Evolutionary conservation across 108 stramenopile species (phyloP).

Genomic region (Asterionellopsis glacialis): DNA sequence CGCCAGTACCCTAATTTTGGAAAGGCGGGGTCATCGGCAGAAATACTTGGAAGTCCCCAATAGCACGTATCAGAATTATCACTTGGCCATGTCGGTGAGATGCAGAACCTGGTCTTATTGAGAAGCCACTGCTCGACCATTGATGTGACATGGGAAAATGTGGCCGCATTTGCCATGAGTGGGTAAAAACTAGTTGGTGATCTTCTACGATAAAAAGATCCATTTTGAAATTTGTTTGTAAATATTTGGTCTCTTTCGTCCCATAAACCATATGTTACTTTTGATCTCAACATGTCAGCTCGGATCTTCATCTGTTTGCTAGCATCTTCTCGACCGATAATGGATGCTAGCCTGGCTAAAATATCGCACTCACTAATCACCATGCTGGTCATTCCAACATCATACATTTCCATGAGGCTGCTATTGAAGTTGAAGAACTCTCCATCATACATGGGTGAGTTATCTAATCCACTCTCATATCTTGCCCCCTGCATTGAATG

Average conservation of each 20-base stretch:
- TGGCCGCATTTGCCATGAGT: background rate
- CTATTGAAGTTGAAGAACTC: constrained; percentile 10
- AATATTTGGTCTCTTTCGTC: constrained; percentile 14
- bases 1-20: constrained; percentile 19
- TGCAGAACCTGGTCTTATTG: constrained; percentile 22
- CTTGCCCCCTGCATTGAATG: constrained; percentile 23
- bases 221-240: constrained; percentile 18
- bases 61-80: constrained; percentile 18
- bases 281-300: constrained; percentile 8
- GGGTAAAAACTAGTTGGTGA: constrained; percentile 29
- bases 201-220: constrained; percentile 7
- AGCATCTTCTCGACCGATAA: constrained; percentile 10
- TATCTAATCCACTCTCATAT: constrained; percentile 27
- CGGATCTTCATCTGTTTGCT: constrained; percentile 1
- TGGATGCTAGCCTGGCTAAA: constrained; percentile 12
- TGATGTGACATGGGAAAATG: constrained; percentile 4
- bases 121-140: constrained; percentile 19
- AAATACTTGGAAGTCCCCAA: constrained; percentile 31
- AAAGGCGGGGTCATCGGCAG: constrained; percentile 26
- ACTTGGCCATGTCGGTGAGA: constrained; percentile 3
- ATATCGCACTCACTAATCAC: constrained; percentile 8
- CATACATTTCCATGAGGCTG: constrained; percentile 20
- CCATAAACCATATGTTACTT: constrained; percentile 12
- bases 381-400: constrained; percentile 26
- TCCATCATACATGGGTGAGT: constrained; percentile 30